A percentile compares a stretch with the other conserved stretches of the same genome.
These are phyloP conservation scores for Hypoxylon sp. DNA, from an alignment of 2,329 filamentous ascomycete genomes.

Conservation along the genomic window DNA sequence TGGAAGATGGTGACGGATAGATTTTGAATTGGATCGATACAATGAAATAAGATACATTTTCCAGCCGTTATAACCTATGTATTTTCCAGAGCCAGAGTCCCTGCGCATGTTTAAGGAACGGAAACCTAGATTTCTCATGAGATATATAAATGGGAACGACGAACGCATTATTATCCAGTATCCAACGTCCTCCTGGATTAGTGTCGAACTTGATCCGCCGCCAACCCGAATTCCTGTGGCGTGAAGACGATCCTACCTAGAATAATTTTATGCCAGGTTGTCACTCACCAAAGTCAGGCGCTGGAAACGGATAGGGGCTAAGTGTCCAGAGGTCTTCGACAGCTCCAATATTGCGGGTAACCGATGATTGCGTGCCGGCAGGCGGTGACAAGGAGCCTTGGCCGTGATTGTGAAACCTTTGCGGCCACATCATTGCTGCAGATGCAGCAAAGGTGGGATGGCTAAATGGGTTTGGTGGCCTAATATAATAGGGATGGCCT, in stretches of 20 bases:
- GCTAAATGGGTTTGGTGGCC: not conserved
- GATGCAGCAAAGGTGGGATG: not conserved
- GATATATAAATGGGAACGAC: not conserved
- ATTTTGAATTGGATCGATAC: not conserved
- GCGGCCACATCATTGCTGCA: not conserved
- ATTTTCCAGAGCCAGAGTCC: not conserved
- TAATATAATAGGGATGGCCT: not conserved
- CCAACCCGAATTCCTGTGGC: not conserved
- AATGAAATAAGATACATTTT: not conserved
- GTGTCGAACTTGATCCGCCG: not conserved
- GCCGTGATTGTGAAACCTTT: not conserved
- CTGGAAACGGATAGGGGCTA: not conserved
- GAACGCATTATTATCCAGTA: not conserved
- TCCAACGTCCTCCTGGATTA: not conserved
- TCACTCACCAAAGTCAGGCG: not conserved
- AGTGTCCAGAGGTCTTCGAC: not conserved
- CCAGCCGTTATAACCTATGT: not conserved
- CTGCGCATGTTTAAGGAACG: not conserved
- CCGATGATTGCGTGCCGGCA: not conserved
- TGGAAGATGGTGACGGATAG: not conserved
- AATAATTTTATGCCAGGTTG: not conserved
- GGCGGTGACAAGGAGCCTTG: not conserved
- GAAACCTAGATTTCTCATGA: not conserved
- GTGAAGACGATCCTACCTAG: not conserved
- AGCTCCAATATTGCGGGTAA: no score